Evolutionary conservation across 2,329 filamentous ascomycete genomes (phyloP).

Genomic region (Emericellopsis atlantica): DNA sequence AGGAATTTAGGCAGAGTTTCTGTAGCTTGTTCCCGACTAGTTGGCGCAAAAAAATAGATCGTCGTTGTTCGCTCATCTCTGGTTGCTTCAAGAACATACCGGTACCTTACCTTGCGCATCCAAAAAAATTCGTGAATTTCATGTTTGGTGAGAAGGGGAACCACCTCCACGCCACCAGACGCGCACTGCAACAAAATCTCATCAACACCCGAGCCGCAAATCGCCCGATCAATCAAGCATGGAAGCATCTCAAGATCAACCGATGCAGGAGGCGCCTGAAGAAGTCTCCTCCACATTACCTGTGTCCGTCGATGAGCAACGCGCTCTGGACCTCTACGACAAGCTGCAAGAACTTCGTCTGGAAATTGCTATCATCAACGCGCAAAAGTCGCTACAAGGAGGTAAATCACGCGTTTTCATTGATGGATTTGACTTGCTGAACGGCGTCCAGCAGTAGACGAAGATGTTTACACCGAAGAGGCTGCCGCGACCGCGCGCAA

Average conservation of each 20-base stretch:
- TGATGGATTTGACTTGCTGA: too few relatives aligned
- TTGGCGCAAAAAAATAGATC: too few relatives aligned
- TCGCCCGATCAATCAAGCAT: too few relatives aligned
- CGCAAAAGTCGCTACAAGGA: conserved; percentile 23
- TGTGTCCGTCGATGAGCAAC: conserved; percentile 54
- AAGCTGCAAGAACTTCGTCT: conserved; percentile 58
- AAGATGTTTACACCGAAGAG: conserved; percentile 23
- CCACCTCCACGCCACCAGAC: too few relatives aligned
- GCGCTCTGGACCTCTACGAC: conserved; percentile 58
- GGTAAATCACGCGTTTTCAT: conserved; percentile 14
- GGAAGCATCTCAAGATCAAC: too few relatives aligned
- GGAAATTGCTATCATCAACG: conserved; percentile 54
- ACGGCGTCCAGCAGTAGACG: neutral
- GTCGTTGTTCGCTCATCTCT: neutral
- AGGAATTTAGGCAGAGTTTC: neutral
- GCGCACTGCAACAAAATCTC: too few relatives aligned
- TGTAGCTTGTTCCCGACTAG: too few relatives aligned
- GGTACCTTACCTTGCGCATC: too few relatives aligned
- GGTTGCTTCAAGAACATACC: neutral
- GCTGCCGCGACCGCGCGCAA: conserved; percentile 46
- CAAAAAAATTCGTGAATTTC: too few relatives aligned
- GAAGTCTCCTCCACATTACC: conserved; percentile 22
- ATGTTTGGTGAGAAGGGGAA: too few relatives aligned
- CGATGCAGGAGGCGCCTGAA: conserved; percentile 1
- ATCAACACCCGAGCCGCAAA: too few relatives aligned